phyloP scores from a whole-genome alignment of 208 protist genomes.

The Crithidia sp. region DNA sequence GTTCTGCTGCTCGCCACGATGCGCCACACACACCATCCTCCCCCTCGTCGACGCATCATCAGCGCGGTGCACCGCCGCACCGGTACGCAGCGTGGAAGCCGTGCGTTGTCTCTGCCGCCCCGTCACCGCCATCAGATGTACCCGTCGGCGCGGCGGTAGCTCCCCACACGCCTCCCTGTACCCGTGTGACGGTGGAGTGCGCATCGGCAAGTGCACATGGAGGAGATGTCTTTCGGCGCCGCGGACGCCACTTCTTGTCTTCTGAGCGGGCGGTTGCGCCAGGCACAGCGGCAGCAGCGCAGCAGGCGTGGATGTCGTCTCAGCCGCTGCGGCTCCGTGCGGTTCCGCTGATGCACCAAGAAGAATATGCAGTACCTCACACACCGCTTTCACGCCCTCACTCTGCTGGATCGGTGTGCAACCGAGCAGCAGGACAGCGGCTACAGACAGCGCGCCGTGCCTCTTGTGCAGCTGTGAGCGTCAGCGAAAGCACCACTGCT shows the following conservation, averaged over 20 bases:
- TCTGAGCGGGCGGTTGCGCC: background rate
- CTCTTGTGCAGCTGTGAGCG: no score
- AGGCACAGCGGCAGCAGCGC: background rate
- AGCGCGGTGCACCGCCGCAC: background rate
- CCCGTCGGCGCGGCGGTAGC: background rate
- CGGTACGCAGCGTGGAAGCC: slow-evolving; percentile 1
- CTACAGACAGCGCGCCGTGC: no score
- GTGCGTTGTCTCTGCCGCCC: background rate
- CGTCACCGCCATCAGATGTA: background rate
- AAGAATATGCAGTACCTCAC: background rate
- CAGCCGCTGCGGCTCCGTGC: background rate
- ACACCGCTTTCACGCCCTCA: background rate
- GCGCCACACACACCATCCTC: background rate
- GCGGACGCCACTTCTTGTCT: slow-evolving; percentile 16
- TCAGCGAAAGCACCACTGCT: background rate
- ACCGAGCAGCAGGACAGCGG: background rate
- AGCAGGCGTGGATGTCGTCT: background rate
- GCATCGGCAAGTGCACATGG: background rate
- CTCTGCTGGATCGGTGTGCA: background rate
- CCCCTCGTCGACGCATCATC: background rate
- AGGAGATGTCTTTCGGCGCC: slow-evolving; percentile 9
- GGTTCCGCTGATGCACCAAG: background rate
- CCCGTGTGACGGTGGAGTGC: background rate
- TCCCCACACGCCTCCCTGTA: slow-evolving; percentile 12
- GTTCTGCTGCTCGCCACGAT: background rate